These are phyloP conservation scores for Kodamaea suecica DNA, from an alignment of 1,139 yeast genomes.

Conservation along the genomic window DNA sequence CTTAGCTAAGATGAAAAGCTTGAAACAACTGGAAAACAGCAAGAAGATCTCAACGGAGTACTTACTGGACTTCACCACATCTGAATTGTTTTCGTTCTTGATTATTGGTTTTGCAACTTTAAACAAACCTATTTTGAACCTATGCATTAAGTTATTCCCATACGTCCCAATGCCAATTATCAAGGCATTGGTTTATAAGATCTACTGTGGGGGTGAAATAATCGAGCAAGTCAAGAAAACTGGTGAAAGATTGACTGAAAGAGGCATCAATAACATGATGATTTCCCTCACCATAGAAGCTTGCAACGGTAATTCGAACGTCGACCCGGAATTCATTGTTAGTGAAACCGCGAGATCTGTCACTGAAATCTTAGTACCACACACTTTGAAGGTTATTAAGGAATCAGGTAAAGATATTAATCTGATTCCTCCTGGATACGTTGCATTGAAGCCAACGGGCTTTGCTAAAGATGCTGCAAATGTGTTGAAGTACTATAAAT, in stretches of 20 bases:
- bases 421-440: slow-evolving; percentile 71
- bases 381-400: slow-evolving; percentile 51
- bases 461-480: slow-evolving; percentile 73
- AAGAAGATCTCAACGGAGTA: slow-evolving; percentile 21
- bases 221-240: slow-evolving; percentile 66
- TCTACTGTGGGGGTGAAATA: slow-evolving; percentile 90
- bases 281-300: slow-evolving; percentile 90
- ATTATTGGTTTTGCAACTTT: slow-evolving; percentile 67
- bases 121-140: slow-evolving; percentile 56
- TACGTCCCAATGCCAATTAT: slow-evolving; percentile 69
- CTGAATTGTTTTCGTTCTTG: slow-evolving; percentile 57
- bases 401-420: slow-evolving; percentile 50
- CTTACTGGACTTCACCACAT: slow-evolving; percentile 31
- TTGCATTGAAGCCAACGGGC: slow-evolving; percentile 94
- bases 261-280: slow-evolving; percentile 94
- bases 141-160: slow-evolving; percentile 68
- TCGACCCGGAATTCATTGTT: slow-evolving; percentile 64
- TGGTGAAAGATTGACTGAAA: slow-evolving; percentile 59
- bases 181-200: slow-evolving; percentile 70
- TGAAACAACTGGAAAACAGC: neutral
- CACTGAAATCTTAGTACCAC: slow-evolving; percentile 68
- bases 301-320: slow-evolving; percentile 67
- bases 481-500: slow-evolving; percentile 61
- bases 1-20: neutral
- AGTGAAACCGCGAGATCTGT: slow-evolving; percentile 66